Base-by-base conservation (phyloP, 2,329 filamentous ascomycete genomes). In the Coniochaeta sp. region DNA sequence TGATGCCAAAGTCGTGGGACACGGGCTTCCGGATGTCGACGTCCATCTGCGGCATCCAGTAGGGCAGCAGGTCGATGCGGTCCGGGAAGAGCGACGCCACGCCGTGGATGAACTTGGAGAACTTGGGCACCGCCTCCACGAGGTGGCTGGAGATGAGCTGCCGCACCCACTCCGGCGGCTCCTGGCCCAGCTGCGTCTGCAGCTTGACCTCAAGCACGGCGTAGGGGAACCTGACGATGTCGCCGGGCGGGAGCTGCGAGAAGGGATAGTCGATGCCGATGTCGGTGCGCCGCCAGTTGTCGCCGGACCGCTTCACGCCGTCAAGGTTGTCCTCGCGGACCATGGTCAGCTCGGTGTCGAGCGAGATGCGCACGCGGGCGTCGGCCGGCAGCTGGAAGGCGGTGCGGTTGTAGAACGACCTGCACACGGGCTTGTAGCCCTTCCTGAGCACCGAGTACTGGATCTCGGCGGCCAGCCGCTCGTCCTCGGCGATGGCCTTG, bases 1-100 rank as follows among this genome's bases (percentile, higher is more conserved):
- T 89, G 67, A 99, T 97, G 59, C 95, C 95, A 71, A 98, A 98
- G 66, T 89, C 86, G 68, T 95, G 91, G 4, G 86, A 91, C 32
- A 87, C 84, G 1, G 95, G 92, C 75, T 99, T 99, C 66, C 93
- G 90, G 68, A 99, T 99, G 70, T 99, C 95, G 26, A 96, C 87
- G 66, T 96, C 88, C 95, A 99, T 99, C 75, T 99, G 95, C 1
- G 95, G 95, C 80, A 93, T 90, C 95, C 95, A 99, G 79, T 91
- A 99, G 0, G 95, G 95, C 6, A 99, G 80, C 14, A 99, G 81
- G 55, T 97, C 81, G 74, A 99, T 99, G 59, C 89, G 86, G 52
- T 87, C 83, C 0, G 93, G 93, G 73, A 97, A 96, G 54, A 99
- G 77, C 12, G 86, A 90, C 10, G 93, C 93, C 1, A 89, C 92